A percentile compares a stretch with the other conserved stretches of the same genome.
phyloP scores from a whole-genome alignment of 169 alveolate genomes.

The Eimeria falciformis region DNA sequence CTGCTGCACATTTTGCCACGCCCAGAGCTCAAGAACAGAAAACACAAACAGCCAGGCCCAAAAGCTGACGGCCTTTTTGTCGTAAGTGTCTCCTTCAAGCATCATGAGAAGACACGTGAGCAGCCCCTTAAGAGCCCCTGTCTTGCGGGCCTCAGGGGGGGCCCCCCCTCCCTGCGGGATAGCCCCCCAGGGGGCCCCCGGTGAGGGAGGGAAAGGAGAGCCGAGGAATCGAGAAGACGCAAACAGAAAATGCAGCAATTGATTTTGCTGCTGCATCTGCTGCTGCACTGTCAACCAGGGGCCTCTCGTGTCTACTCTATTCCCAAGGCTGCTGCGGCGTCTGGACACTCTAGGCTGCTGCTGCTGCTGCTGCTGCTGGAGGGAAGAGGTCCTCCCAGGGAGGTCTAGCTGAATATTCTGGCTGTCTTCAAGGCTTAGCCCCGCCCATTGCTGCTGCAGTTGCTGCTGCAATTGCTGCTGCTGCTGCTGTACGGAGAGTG shows the following conservation, averaged over 20 bases:
- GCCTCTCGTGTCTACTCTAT: not conserved
- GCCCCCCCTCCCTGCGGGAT: not conserved
- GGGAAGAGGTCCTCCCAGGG: no score
- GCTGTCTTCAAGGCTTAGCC: not conserved
- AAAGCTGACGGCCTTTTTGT: not conserved
- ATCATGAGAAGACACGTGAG: not conserved
- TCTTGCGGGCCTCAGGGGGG: slow-evolving; percentile 6
- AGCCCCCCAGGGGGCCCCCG: slow-evolving; percentile 1
- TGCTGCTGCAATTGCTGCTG: slow-evolving; percentile 10
- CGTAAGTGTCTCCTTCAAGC: not conserved
- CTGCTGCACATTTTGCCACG: slow-evolving; percentile 44
- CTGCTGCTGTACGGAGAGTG: slow-evolving; percentile 12
- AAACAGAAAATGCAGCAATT: slow-evolving; percentile 21
- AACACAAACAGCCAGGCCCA: slow-evolving; percentile 28
- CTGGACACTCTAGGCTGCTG: not conserved
- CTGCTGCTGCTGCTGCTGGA: slow-evolving; percentile 4
- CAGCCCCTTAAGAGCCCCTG: not conserved
- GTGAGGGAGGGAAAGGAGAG: slow-evolving; percentile 17
- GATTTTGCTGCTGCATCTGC: slow-evolving; percentile 52
- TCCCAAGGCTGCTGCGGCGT: not conserved
- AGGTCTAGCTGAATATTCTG: not conserved
- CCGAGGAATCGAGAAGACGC: slow-evolving; percentile 29
- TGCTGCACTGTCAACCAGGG: slow-evolving; percentile 34
- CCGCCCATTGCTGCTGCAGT: not conserved
- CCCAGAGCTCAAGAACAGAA: slow-evolving; percentile 1